Evolutionary conservation across 495 filamentous ascomycete genomes (phyloP), one percentile per base, ranked within the genome.

Genomic region (Staphylotrichum longicolle): DNA sequence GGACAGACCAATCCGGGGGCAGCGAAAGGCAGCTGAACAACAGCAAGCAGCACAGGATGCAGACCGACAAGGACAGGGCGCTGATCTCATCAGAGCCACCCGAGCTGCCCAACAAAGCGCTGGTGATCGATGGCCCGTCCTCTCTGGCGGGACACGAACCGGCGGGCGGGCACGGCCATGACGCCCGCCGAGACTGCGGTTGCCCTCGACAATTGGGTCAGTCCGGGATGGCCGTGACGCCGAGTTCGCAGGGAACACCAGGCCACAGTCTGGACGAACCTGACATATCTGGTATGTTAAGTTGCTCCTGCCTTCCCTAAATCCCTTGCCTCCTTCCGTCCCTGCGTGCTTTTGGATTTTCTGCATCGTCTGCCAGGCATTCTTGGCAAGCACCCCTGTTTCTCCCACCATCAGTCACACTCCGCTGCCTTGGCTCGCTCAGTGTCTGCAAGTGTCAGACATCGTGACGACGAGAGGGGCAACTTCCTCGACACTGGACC

Each of bases 81-180:
- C 41, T 58, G 65, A 60, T 58, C 57, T 32, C 50, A 46, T 48
- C 60, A 46, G 57, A 30, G 39, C 49, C 57, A 39, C 65, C 60
- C 52, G 52, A 51, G 34, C 51, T 54, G 58, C 63, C 56, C 50
- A 63, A 58, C 39, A 40, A 53, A 60, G 44, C 55, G 65, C 54
- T 10, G 10, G 6, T 57, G 65, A 70, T 66, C 65, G 48, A 52
- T 61, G 63, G 48, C 53, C n/a, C 52, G 14, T 32, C 52, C 14
- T 39, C 33, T 30, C 9, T 42, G 9, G 42, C 30, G 46, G 46
- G 40, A 4, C 14, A 53, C 11, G 45, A 41, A 34, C 30, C 30
- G 5, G 32, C 7, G 20, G n/a, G 9, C 44, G 55, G 44, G 32
- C 42, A 57, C 6, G 44, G 34, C 33, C 55, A 47, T 10, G 27